Evolutionary conservation across 140 eudicot genomes (phyloP).

Genomic region (Erigeron philadelphicus): DNA sequence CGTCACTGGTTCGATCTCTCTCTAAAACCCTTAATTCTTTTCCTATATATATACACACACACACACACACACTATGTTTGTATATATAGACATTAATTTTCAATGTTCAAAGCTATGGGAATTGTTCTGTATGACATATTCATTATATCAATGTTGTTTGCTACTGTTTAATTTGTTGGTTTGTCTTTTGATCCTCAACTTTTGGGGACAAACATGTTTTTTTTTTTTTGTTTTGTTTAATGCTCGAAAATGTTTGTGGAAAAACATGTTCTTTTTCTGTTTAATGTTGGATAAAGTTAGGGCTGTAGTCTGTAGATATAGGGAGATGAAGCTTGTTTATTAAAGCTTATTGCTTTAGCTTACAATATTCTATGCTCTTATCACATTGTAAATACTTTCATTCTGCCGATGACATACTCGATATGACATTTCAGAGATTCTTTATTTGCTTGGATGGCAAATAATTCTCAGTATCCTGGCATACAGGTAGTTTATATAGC

Average conservation of each 20-base stretch:
- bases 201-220: background rate
- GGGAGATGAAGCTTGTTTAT: no score
- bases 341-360: no score
- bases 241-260: no score
- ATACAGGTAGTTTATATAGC: slow-evolving; percentile 48
- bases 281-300: background rate
- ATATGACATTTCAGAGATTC: slow-evolving; percentile 23
- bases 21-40: background rate
- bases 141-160: background rate
- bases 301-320: background rate
- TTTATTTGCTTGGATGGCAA: slow-evolving; percentile 41
- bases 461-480: slow-evolving; percentile 53
- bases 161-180: background rate
- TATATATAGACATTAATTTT: background rate
- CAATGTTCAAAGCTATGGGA: background rate
- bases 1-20: background rate
- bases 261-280: background rate
- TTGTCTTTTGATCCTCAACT: background rate
- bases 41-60: no score
- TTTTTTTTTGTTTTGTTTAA: no score
- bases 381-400: background rate
- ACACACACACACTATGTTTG: background rate
- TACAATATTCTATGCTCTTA: background rate
- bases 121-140: background rate
- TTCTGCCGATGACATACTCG: slow-evolving; percentile 23